Evolutionary conservation across 2,329 filamentous ascomycete species (phyloP).

Genomic region (Berkeleyomyces rouxiae): DNA sequence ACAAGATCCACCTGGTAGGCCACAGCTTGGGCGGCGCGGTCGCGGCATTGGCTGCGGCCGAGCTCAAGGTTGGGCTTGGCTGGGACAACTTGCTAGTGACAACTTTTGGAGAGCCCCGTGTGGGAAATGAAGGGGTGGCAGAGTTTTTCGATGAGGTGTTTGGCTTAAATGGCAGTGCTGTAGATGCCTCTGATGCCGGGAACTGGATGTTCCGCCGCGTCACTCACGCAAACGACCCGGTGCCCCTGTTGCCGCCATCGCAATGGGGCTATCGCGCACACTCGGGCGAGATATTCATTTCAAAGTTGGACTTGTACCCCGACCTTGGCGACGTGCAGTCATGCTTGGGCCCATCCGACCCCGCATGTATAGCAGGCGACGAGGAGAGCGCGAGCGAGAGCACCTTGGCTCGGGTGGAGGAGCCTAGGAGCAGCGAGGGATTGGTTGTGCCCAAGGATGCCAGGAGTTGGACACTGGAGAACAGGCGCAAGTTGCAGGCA

Average conservation of each 20-base stretch:
- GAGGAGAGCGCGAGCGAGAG: slow-evolving; percentile 4
- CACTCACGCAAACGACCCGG: slow-evolving; percentile 74
- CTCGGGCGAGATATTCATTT: slow-evolving; percentile 75
- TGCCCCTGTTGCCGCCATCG: slow-evolving; percentile 67
- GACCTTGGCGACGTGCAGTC: slow-evolving; percentile 47
- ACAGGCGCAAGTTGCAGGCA: slow-evolving; percentile 3
- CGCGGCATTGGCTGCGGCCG: slow-evolving; percentile 69
- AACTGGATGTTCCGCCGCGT: slow-evolving; percentile 49
- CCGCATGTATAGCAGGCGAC: slow-evolving; percentile 50
- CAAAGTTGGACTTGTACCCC: slow-evolving; percentile 53
- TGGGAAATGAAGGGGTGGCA: slow-evolving; percentile 41
- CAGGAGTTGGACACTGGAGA: slow-evolving; percentile 32
- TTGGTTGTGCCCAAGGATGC: slow-evolving; percentile 14
- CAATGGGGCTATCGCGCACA: slow-evolving; percentile 85
- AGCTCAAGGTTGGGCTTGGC: slow-evolving; percentile 55
- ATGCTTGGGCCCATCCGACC: slow-evolving; percentile 58
- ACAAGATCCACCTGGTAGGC: slow-evolving; percentile 63
- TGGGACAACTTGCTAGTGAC: slow-evolving; percentile 63
- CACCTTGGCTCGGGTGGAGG: slow-evolving; percentile 1
- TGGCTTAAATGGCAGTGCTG: slow-evolving; percentile 22
- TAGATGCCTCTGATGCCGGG: slow-evolving; percentile 19
- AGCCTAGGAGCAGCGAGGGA: neutral
- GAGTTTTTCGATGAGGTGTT: slow-evolving; percentile 39
- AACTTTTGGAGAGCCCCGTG: slow-evolving; percentile 77
- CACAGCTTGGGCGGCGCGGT: slow-evolving; percentile 90